phyloP scores from a whole-genome alignment of 805 yeast species.

The Yarrowia sp. region DNA sequence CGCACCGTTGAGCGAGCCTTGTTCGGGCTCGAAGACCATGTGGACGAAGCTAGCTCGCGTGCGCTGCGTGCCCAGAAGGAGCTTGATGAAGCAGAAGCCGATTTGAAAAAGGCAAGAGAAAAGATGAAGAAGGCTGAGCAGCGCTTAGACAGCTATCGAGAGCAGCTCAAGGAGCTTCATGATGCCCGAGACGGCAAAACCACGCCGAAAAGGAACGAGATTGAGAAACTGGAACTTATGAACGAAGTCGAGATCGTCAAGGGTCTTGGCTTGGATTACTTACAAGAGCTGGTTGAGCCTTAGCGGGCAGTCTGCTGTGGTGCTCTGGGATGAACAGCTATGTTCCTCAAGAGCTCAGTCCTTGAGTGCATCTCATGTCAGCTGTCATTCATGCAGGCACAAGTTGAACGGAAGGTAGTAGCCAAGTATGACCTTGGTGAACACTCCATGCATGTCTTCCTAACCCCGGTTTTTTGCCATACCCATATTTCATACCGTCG shows the following conservation, averaged over 20 bases:
- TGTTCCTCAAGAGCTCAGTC: no score
- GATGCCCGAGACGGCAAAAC: conserved; percentile 5
- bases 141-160: not conserved
- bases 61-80: not conserved
- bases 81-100: conserved; percentile 3
- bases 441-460: no score
- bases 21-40: not conserved
- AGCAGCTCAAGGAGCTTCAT: not conserved
- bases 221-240: not conserved
- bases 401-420: no score
- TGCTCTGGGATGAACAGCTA: no score
- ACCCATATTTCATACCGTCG: no score
- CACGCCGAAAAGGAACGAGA: not conserved
- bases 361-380: no score
- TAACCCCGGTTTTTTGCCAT: no score
- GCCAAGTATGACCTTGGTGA: no score
- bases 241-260: not conserved
- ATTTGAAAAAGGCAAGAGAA: not conserved
- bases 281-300: not conserved
- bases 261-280: not conserved
- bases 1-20: not conserved
- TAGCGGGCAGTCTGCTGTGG: no score
- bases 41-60: not conserved
- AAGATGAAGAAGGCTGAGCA: not conserved
- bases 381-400: no score